Conservation (phyloP, 2,329 filamentous ascomycete species). For the Botrytis galanthina region DNA sequence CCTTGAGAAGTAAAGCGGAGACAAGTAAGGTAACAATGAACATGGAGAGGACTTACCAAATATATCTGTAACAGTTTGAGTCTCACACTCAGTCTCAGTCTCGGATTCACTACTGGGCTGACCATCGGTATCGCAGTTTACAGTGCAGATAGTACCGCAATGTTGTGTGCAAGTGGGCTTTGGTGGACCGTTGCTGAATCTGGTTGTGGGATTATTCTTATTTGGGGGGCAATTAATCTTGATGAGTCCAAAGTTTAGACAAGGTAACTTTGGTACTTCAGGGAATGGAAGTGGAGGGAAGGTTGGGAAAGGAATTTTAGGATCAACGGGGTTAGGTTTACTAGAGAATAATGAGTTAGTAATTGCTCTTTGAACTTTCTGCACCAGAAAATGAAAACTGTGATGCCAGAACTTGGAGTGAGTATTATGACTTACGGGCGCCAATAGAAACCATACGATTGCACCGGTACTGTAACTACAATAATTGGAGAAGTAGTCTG, state of each 20-base stretch:
- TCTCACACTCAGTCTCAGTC: background rate
- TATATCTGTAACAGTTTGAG: conserved; percentile 3
- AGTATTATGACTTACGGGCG: background rate
- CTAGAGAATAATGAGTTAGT: background rate
- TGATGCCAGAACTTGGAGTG: background rate
- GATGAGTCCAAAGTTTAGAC: background rate
- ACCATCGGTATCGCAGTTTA: background rate
- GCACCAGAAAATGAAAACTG: background rate
- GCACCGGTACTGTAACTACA: background rate
- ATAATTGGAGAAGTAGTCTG: background rate
- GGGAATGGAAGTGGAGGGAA: background rate
- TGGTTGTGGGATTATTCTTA: background rate
- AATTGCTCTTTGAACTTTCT: background rate
- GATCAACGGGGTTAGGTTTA: background rate
- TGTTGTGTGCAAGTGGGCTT: background rate
- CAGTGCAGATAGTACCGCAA: background rate
- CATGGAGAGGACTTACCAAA: background rate
- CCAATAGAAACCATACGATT: background rate
- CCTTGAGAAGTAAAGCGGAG: background rate
- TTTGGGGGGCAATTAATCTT: background rate
- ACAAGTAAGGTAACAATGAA: background rate
- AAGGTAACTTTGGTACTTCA: background rate
- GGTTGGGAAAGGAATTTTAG: background rate
- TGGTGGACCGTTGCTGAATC: background rate
- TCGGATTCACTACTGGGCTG: background rate